Evolutionary conservation across 148 eudicot species (phyloP).

Genomic region (Polygonum aviculare): DNA sequence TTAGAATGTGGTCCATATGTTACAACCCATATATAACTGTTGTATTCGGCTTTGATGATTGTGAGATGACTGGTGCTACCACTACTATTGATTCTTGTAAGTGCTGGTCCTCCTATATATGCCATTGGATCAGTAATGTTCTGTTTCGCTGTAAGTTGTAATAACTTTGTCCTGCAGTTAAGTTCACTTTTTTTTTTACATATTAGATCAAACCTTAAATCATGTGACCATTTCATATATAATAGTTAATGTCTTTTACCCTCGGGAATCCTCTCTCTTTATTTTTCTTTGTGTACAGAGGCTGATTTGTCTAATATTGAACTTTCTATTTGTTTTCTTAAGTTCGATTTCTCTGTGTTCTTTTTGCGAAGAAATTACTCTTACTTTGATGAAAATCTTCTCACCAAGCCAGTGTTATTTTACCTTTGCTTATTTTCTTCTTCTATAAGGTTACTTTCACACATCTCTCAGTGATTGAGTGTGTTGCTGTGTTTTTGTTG

Average conservation of each 20-base stretch:
- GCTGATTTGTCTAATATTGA: background rate
- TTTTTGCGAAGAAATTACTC: background rate
- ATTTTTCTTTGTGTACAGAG: background rate
- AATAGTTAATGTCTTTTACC: background rate
- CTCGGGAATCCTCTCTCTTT: background rate
- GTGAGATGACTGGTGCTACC: background rate
- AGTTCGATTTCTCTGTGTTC: background rate
- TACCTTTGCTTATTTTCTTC: background rate
- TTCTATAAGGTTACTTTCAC: background rate
- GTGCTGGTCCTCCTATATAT: background rate
- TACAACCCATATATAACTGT: background rate
- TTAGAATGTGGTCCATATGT: background rate
- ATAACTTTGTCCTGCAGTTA: background rate
- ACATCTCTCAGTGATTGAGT: background rate
- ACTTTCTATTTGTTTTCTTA: background rate
- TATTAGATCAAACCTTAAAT: background rate
- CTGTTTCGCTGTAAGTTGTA: background rate
- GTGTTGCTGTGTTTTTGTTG: slow-evolving; percentile 11
- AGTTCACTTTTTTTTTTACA: background rate
- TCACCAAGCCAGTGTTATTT: background rate
- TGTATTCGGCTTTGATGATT: background rate
- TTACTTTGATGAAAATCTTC: background rate
- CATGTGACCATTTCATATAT: background rate
- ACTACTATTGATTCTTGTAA: background rate
- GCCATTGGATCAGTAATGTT: background rate